Base-by-base conservation (phyloP, 2,329 filamentous ascomycete genomes). In the Aphanocladium album region DNA sequence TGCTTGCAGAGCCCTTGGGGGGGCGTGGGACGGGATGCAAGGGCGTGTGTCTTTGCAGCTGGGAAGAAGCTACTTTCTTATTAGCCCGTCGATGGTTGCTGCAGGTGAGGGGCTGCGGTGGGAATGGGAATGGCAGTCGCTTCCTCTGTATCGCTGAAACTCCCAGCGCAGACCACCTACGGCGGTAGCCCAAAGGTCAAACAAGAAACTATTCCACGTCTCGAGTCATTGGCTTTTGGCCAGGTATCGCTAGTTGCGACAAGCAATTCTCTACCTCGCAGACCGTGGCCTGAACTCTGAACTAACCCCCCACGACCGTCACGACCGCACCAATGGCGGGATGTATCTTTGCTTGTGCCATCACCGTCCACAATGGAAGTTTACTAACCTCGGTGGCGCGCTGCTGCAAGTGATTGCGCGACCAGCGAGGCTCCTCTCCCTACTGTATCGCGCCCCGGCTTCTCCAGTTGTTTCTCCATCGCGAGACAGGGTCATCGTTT, bases 21-120 rank as follows among this genome's bases (percentile, higher is more conserved):
- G 47, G 56, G 56, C 47, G 56, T 59, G 56, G 25, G 27, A 33
- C n/a, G 30, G 11, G 56, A 51, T 58, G 37, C 35, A 23, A 35
- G 56, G 56, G 46, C 25, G 47, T 51, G 56, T 33, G 46, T 43
- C 33, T 49, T 59, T 52, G 56, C 25, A 58, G 47, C 39, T 59
- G 46, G 55, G 8, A 52, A 35, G n/a, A 52, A 14, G 30, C 54
- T 57, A 56, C 17, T 30, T 57, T n/a, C n/a, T n/a, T 30, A 30
- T 30, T 45, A 52, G 45, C 47, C 39, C 50, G 25, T 52, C 46
- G 47, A 59, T 52, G 56, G 56, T 59, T 52, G 47, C 43, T 59
- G 46, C 47, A 52, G 47, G 56, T 59, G 47, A 58, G 53, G 56
- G 56, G 46, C 47, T 41, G 19, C 16, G 56, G 47, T 57, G 43